phyloP scores from a whole-genome alignment of 2,329 filamentous ascomycete species.

The Falciphora oryzae region DNA sequence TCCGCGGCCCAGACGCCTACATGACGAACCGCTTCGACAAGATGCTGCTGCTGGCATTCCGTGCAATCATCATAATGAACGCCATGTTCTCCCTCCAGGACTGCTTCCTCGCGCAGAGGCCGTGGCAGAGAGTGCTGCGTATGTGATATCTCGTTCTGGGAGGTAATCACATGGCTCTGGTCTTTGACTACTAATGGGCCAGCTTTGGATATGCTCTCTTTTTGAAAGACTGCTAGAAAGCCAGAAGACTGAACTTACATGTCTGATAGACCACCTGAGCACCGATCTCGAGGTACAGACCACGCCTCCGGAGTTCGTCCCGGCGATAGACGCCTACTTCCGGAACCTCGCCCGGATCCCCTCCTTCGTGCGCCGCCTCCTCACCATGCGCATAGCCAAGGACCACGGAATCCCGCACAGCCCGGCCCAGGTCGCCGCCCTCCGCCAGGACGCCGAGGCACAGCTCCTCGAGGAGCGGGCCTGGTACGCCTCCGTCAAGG shows the following conservation, averaged over 20 bases:
- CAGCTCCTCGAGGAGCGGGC: conserved; percentile 25
- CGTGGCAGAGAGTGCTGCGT: conserved; percentile 30
- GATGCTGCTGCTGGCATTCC: conserved; percentile 32
- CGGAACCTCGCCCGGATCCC: conserved; percentile 28
- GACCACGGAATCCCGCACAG: conserved; percentile 24
- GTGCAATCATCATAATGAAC: conserved; percentile 32
- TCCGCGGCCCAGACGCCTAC: conserved; percentile 31
- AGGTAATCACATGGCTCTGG: background rate
- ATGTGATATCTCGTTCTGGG: background rate
- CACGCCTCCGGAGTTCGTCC: conserved; percentile 12
- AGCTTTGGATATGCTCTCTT: background rate
- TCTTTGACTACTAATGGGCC: too few relatives aligned
- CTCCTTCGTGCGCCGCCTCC: conserved; percentile 26
- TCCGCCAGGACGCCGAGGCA: conserved; percentile 22
- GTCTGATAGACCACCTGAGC: background rate
- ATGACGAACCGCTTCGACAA: conserved; percentile 27
- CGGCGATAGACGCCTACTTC: conserved; percentile 28
- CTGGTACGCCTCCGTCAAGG: conserved; percentile 27
- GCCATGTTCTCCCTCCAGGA: conserved; percentile 30
- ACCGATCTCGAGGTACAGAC: background rate
- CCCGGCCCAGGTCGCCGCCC: conserved; percentile 21
- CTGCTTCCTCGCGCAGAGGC: conserved; percentile 30
- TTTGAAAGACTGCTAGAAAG: background rate
- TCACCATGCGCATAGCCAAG: conserved; percentile 25
- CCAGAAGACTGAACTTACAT: background rate